Base-by-base conservation (phyloP, 495 filamentous ascomycete genomes). In the Penicillium cosmopolitanum region DNA sequence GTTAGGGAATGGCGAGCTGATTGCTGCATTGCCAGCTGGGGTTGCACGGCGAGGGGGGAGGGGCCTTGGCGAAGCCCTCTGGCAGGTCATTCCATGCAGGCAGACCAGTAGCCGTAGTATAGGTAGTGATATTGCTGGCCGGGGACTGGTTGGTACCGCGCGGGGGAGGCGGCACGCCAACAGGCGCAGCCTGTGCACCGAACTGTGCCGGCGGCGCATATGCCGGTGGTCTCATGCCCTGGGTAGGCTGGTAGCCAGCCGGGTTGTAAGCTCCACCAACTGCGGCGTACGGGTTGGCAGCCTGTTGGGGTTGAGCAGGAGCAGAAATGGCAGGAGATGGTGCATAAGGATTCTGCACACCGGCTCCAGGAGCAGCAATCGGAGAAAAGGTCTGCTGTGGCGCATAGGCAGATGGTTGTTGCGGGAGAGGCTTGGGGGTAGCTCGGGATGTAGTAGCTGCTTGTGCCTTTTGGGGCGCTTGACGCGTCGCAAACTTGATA, bases 1-100 rank as follows among this genome's bases (percentile, higher is more conserved):
- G 66, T 84, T 85, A 11, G 84, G 80, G 76, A 92, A 93, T 13
- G 89, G 86, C 31, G 87, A 82, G 47, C 77, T 83, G 51, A 91
- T 82, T 13, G 87, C 72, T 18, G 75, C 71, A 23, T 75, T 75
- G 50, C 83, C 71, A 40, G 82, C 85, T 31, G 93, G 92, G 11
- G 93, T 96, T 38, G 78, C 81, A 65, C 87, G 82, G 55, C 92
- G 84, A 11, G 87, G 82, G 11, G 82, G 77, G n/a, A 25, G 88
- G 84, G 42, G 88, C 78, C 69, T 93, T 96, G 31, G 85, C 82
- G 28, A 97, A 83, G 56, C 72, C 90, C 63, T 96, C 86, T 1
- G 95, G 95, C 56, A 94, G 86, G 74, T 99, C 95, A 64, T 99
- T 99, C 95, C 95, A 99, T 53, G 88, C 88, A 35, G 85, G 84